Conservation (phyloP, 352 stramenopile species). For the Phytophthora ramorum region DNA sequence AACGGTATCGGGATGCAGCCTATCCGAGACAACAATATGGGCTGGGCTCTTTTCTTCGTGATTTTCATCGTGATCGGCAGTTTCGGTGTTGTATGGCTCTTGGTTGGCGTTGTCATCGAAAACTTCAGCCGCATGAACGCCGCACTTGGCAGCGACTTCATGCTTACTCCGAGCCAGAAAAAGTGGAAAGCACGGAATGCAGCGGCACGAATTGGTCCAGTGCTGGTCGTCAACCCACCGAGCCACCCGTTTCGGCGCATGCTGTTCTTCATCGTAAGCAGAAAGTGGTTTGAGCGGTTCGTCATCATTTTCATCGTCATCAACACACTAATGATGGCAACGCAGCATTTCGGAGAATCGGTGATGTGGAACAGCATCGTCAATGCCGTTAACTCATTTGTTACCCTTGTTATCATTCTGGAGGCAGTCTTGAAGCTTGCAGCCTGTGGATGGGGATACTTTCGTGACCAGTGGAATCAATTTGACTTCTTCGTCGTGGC, state of each 20-base stretch:
- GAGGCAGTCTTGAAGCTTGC: conserved; percentile 89
- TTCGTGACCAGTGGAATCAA: conserved; percentile 80
- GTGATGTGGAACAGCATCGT: conserved; percentile 50
- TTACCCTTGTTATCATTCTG: conserved; percentile 82
- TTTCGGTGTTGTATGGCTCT: conserved; percentile 93
- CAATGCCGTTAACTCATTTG: conserved; percentile 89
- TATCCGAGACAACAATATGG: conserved; percentile 23
- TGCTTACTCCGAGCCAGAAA: conserved; percentile 88
- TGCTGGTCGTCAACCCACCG: conserved; percentile 53
- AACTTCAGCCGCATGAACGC: conserved; percentile 93
- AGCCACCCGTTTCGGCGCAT: conserved; percentile 47
- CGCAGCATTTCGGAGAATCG: conserved; percentile 84
- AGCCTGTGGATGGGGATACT: conserved; percentile 77
- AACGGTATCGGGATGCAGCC: conserved; percentile 91
- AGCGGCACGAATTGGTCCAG: conserved; percentile 54
- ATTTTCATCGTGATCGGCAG: conserved; percentile 74
- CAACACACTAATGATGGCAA: conserved; percentile 89
- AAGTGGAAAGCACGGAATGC: conserved; percentile 83
- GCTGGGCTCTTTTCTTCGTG: too few relatives aligned
- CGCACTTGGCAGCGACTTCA: conserved; percentile 59
- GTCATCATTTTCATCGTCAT: conserved; percentile 90
- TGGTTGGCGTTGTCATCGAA: conserved; percentile 93
- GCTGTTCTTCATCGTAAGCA: conserved; percentile 68
- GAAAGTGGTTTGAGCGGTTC: conserved; percentile 76
- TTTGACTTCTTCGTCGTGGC: conserved; percentile 87